Evolutionary conservation across 1,284 basidiomycete species (phyloP).

Genomic region (Cerrena zonata): DNA sequence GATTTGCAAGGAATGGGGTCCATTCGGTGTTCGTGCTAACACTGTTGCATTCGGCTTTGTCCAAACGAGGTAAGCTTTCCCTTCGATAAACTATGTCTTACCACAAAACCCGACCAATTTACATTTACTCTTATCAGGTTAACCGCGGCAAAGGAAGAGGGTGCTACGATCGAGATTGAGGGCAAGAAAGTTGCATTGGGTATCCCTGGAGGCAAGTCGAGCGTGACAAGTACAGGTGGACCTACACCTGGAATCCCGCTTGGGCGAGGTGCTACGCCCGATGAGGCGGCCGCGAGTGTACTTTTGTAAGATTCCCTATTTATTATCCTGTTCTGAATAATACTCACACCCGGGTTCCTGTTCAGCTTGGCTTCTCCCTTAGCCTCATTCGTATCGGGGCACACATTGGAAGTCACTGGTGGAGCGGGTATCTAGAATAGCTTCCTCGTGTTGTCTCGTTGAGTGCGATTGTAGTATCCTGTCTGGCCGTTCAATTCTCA

Average conservation of each 20-base stretch:
- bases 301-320: slow-evolving; percentile 53
- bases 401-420: slow-evolving; percentile 78
- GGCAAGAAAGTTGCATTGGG: slow-evolving; percentile 82
- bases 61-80: slow-evolving; percentile 51
- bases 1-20: slow-evolving; percentile 83
- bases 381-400: slow-evolving; percentile 75
- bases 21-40: slow-evolving; percentile 77
- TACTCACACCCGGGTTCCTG: slow-evolving; percentile 7
- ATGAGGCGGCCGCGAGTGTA: slow-evolving; percentile 71
- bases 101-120: not conserved
- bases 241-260: slow-evolving; percentile 60
- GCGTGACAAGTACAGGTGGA: slow-evolving; percentile 23
- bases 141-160: slow-evolving; percentile 63
- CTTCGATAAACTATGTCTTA: too few species aligned
- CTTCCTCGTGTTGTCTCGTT: not conserved
- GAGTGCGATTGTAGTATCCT: too few species aligned
- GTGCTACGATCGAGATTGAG: slow-evolving; percentile 71
- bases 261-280: slow-evolving; percentile 65
- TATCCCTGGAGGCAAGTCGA: slow-evolving; percentile 53
- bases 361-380: slow-evolving; percentile 68
- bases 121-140: slow-evolving; percentile 14
- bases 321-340: not conserved
- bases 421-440: slow-evolving; percentile 60
- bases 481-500: too few species aligned
- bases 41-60: slow-evolving; percentile 75